phyloP scores from a whole-genome alignment of 2,329 filamentous ascomycete species.

The Xylariaceae sp. region DNA sequence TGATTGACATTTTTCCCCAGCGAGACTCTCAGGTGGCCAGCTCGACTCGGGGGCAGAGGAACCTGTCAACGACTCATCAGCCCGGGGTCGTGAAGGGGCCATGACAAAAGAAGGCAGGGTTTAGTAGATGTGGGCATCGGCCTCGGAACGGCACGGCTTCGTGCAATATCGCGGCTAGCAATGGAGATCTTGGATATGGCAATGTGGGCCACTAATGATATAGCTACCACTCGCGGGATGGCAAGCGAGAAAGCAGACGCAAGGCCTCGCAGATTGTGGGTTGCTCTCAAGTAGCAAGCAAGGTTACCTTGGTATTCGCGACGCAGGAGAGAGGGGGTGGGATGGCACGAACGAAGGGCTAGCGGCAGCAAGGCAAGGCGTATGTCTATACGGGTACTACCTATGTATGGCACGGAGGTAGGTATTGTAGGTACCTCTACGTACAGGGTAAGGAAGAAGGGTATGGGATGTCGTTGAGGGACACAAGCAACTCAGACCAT shows the following conservation, averaged over 20 bases:
- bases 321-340: not conserved
- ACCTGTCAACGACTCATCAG: slow-evolving; percentile 32
- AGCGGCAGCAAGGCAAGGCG: not conserved
- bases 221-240: slow-evolving; percentile 23
- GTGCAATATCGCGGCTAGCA: slow-evolving; percentile 22
- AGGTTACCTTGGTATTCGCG: not conserved
- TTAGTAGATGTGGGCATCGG: slow-evolving; percentile 22
- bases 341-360: not conserved
- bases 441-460: not conserved
- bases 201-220: slow-evolving; percentile 29
- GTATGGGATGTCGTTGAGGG: not conserved
- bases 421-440: not conserved
- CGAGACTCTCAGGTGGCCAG: slow-evolving; percentile 26
- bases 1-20: slow-evolving; percentile 39
- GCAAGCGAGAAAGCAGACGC: slow-evolving; percentile 19
- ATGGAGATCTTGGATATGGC: slow-evolving; percentile 29
- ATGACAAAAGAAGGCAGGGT: slow-evolving; percentile 26
- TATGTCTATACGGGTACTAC: not conserved
- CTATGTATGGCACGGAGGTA: not conserved
- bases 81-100: too few relatives aligned
- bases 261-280: slow-evolving; percentile 16
- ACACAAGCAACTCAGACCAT: too few relatives aligned
- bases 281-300: not conserved
- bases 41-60: slow-evolving; percentile 25
- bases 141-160: slow-evolving; percentile 32